A percentile compares a stretch with the other conserved stretches of the same genome.
These are phyloP conservation scores for Coffea canephora DNA, from an alignment of 257 asterid genomes.

Conservation along the genomic window DNA sequence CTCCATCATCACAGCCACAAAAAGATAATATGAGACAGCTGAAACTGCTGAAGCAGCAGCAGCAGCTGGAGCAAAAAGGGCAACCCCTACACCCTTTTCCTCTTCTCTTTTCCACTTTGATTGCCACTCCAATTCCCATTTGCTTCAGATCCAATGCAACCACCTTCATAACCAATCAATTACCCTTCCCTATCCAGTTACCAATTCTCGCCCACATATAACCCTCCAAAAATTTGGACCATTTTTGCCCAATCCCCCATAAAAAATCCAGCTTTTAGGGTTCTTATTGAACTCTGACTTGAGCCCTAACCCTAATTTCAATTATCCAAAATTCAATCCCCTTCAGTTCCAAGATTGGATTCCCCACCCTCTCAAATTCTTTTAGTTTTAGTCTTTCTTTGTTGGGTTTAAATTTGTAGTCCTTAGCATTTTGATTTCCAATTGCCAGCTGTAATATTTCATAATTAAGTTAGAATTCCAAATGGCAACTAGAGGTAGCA, in stretches of 20 bases:
- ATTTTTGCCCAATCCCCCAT: neutral
- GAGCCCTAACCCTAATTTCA: slow-evolving; percentile 18
- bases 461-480: slow-evolving; percentile 1
- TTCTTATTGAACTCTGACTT: slow-evolving; percentile 4
- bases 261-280: neutral
- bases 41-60: neutral
- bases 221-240: neutral
- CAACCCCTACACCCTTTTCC: slow-evolving; percentile 25
- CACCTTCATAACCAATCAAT: slow-evolving; percentile 14
- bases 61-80: slow-evolving; percentile 6
- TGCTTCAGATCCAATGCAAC: slow-evolving; percentile 39
- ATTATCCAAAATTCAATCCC: neutral
- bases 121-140: slow-evolving; percentile 20
- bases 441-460: neutral
- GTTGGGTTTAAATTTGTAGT: neutral
- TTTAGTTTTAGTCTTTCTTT: neutral
- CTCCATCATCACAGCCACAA: slow-evolving; percentile 34
- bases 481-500: slow-evolving; percentile 89
- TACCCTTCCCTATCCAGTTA: neutral
- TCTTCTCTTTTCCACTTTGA: slow-evolving; percentile 17
- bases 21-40: slow-evolving; percentile 8
- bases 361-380: neutral
- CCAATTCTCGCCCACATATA: slow-evolving; percentile 7
- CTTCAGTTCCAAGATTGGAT: neutral
- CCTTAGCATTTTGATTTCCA: neutral